Conservation (phyloP, 805 yeast genomes). For the Wickerhamiella azymoides region DNA sequence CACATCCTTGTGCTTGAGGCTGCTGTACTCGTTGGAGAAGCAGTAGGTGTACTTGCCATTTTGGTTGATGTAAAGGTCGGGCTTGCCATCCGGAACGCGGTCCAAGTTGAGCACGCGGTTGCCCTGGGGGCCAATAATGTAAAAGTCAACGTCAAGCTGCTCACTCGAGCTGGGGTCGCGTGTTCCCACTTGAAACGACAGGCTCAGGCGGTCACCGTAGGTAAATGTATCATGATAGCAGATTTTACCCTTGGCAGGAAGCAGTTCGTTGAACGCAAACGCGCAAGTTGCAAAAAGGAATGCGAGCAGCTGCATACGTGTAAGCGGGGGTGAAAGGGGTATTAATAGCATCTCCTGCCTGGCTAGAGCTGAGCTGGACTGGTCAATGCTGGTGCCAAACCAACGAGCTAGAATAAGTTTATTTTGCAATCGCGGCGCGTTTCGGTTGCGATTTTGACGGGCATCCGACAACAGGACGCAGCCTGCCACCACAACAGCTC, state of each 20-base stretch:
- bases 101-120: conserved; percentile 36
- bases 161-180: conserved; percentile 38
- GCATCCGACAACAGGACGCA: no score
- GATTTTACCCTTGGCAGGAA: conserved; percentile 71
- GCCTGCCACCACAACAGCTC: no score
- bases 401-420: no score
- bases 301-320: conserved; percentile 11
- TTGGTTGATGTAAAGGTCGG: conserved; percentile 46
- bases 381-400: no score
- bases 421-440: no score
- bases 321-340: not conserved
- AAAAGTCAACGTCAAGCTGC: conserved; percentile 43
- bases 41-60: conserved; percentile 76
- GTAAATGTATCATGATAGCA: conserved; percentile 80
- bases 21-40: conserved; percentile 73
- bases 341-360: no score
- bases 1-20: conserved; percentile 69
- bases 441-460: no score
- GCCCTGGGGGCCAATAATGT: conserved; percentile 37
- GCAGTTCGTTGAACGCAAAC: conserved; percentile 63
- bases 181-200: conserved; percentile 87
- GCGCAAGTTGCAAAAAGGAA: conserved; percentile 13
- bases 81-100: conserved; percentile 70
- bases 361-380: no score
- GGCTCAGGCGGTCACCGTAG: conserved; percentile 72